Evolutionary conservation across 1,284 basidiomycete genomes (phyloP).

Genomic region (Rhodotorula glutinis): DNA sequence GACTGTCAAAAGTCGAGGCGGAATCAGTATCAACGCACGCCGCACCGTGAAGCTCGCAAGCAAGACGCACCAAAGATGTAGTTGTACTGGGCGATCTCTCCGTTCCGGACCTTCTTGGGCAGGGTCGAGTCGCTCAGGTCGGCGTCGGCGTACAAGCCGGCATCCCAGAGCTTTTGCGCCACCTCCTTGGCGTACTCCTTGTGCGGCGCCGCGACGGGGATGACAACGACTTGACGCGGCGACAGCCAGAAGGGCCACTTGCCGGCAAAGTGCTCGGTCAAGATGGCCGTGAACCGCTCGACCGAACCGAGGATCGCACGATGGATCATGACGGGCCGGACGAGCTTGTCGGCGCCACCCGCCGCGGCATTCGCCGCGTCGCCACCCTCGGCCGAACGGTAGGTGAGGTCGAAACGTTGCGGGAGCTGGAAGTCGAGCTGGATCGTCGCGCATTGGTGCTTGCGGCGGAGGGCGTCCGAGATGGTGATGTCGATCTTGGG

Average conservation of each 20-base stretch:
- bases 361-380: constrained; percentile 48
- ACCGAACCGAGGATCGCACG: constrained; percentile 92
- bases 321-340: constrained; percentile 95
- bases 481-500: constrained; percentile 89
- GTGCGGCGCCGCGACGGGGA: constrained; percentile 86
- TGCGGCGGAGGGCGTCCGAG: constrained; percentile 83
- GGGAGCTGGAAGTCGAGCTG: constrained; percentile 99
- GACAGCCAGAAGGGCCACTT: constrained; percentile 99
- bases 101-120: constrained; percentile 77
- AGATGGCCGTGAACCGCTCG: constrained; percentile 95
- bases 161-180: constrained; percentile 62
- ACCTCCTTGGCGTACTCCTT: constrained; percentile 87
- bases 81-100: constrained; percentile 80
- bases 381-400: constrained; percentile 63
- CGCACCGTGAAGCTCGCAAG: too few relatives aligned
- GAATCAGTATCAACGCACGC: background rate
- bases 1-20: constrained; percentile 55
- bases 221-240: constrained; percentile 88
- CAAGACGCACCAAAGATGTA: constrained; percentile 88
- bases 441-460: constrained; percentile 98
- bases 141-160: constrained; percentile 83
- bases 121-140: constrained; percentile 91
- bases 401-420: constrained; percentile 94
- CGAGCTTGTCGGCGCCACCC: constrained; percentile 51
- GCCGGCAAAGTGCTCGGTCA: constrained; percentile 95